Evolutionary conservation across 2,329 filamentous ascomycete genomes (phyloP).

Genomic region (Scolecobasidium constrictum): DNA sequence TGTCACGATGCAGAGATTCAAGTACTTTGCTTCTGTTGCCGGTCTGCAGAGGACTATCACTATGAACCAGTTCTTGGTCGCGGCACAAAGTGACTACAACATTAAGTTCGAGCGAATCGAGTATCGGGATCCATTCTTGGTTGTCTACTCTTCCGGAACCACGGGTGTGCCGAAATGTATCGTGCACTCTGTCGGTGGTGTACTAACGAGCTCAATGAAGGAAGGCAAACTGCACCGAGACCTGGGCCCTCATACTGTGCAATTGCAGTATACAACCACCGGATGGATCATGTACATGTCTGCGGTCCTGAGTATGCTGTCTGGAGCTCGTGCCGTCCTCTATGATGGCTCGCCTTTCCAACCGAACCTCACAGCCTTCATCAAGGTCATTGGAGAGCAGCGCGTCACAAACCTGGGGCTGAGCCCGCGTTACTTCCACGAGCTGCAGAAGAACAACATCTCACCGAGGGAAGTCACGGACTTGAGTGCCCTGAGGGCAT

Average conservation of each 20-base stretch:
- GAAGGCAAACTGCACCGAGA: slow-evolving; percentile 48
- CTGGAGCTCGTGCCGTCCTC: slow-evolving; percentile 53
- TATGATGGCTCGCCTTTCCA: slow-evolving; percentile 77
- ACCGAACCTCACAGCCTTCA: slow-evolving; percentile 53
- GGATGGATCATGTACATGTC: slow-evolving; percentile 85
- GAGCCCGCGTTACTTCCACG: slow-evolving; percentile 66
- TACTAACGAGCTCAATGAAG: slow-evolving; percentile 48
- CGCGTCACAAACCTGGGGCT: slow-evolving; percentile 63
- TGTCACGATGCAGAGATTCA: slow-evolving; percentile 57
- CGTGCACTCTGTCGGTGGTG: slow-evolving; percentile 62
- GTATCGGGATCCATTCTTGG: slow-evolving; percentile 66
- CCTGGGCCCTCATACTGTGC: slow-evolving; percentile 30
- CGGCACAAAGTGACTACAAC: slow-evolving; percentile 25
- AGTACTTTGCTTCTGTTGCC: slow-evolving; percentile 47
- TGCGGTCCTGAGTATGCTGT: slow-evolving; percentile 46
- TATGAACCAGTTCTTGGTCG: slow-evolving; percentile 30
- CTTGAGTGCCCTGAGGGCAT: slow-evolving; percentile 47
- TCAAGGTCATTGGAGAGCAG: slow-evolving; percentile 52
- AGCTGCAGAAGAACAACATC: slow-evolving; percentile 55
- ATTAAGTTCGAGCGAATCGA: slow-evolving; percentile 48
- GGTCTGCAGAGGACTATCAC: slow-evolving; percentile 37
- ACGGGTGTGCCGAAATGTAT: slow-evolving; percentile 81
- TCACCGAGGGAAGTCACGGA: slow-evolving; percentile 52
- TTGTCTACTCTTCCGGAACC: slow-evolving; percentile 71
- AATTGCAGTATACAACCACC: slow-evolving; percentile 52